Base-by-base conservation (phyloP, 1,284 basidiomycete genomes). In the Blastosporella zonata region DNA sequence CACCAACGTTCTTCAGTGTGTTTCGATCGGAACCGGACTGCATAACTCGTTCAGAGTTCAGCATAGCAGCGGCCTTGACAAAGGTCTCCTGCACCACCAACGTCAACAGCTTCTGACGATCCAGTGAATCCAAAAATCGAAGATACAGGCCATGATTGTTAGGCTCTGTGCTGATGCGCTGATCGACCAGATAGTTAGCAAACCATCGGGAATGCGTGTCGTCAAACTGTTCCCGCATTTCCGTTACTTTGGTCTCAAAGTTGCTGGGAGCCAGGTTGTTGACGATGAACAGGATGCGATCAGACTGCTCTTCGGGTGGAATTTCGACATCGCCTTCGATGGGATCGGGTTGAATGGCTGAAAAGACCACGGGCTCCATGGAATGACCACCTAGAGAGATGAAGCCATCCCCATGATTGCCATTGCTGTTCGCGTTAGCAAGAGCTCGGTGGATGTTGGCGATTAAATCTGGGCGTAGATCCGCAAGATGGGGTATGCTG, bases 71-170 rank as follows among this genome's bases (percentile, higher is more conserved):
- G 10, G 92, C 88, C 72, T 97, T 96, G 61, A 88, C 73, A 57
- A 93, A 84, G 0, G 97, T 98, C 73, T 99, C 97, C 70, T 96
- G 91, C 15, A 98, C 73, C 49, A 99, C 82, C 58, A 92, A 84
- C 60, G 82, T 83, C 60, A 77, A 78, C 25, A 97, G 71, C 33
- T 63, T 61, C 47, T 83, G 75, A 40, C 81, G 75, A 56, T 86
- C 79, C 57, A 99, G 69, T 1, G 86, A 83, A 50, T 97, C 92
- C 49, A 99, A 73, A 65, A 99, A 91, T 53, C 93, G 87, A 55
- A 97, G 83, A 67, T 99, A 99, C 25, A 99, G 82, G 38, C 84
- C 81, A 61, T 99, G 97, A 62, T 99, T 97, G 75, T 99, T 99
- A 43, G 93, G 93, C 70, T 99, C 97, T 51, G 91, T 90, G 69